Evolutionary conservation across 75 land plant species (phyloP).

Genomic region (Cupressus sempervirens): DNA sequence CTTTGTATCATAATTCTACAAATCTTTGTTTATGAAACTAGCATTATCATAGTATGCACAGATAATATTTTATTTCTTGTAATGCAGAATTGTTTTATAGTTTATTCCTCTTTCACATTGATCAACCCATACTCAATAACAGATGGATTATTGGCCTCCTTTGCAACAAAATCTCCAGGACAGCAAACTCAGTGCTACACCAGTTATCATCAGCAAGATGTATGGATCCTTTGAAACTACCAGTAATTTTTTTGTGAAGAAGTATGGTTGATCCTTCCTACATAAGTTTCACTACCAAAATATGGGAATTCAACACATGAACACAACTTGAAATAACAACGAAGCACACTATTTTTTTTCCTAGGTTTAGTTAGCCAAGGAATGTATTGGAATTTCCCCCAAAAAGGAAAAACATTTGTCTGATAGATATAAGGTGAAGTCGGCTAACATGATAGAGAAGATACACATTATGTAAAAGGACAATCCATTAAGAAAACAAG

Average conservation of each 20-base stretch:
- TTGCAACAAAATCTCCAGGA: constrained; percentile 61
- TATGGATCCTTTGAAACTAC: constrained; percentile 81
- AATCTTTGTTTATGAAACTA: neutral
- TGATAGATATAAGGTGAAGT: neutral
- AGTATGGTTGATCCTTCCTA: constrained; percentile 54
- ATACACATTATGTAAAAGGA: neutral
- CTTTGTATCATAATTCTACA: neutral
- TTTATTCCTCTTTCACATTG: constrained; percentile 51
- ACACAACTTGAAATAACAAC: neutral
- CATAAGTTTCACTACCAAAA: constrained; percentile 59
- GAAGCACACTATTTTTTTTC: neutral
- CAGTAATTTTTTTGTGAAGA: constrained; percentile 10
- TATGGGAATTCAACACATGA: neutral
- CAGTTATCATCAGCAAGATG: constrained; percentile 68
- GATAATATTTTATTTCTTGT: neutral
- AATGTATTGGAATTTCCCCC: too few species aligned
- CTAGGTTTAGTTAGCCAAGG: neutral
- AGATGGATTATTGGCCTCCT: constrained; percentile 67
- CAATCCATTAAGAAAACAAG: neutral
- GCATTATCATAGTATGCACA: neutral
- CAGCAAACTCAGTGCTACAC: constrained; percentile 72
- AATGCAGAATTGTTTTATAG: constrained; percentile 7
- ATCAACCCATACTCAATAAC: constrained; percentile 76
- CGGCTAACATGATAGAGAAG: neutral
- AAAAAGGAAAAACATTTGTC: neutral